phyloP scores from a whole-genome alignment of 805 yeast species.

The Nakazawaea pomicola region DNA sequence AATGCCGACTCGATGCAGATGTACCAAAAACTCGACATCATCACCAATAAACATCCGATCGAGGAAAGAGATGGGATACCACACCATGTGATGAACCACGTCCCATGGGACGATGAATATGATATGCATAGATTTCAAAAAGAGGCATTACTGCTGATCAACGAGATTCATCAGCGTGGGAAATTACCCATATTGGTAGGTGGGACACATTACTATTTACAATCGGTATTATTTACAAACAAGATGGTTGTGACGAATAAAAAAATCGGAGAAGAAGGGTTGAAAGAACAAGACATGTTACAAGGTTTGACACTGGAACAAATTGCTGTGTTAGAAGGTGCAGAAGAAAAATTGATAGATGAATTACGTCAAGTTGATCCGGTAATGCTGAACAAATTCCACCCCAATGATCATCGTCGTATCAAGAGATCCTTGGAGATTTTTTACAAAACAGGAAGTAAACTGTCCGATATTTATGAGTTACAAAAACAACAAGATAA shows the following conservation, averaged over 20 bases:
- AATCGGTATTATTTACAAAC: conserved; percentile 67
- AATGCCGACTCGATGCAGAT: conserved; percentile 98
- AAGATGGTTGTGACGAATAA: conserved; percentile 45
- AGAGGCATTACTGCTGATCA: conserved; percentile 63
- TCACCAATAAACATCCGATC: conserved; percentile 90
- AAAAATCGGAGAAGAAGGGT: conserved; percentile 4
- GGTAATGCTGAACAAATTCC: conserved; percentile 69
- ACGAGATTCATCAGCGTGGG: conserved; percentile 58
- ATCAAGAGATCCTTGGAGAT: conserved; percentile 79
- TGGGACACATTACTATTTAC: conserved; percentile 93
- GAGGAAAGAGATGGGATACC: conserved; percentile 67
- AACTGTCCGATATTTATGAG: conserved; percentile 66
- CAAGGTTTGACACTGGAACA: conserved; percentile 23
- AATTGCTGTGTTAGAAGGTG: conserved; percentile 46
- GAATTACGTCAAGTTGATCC: conserved; percentile 60
- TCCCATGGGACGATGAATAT: conserved; percentile 76
- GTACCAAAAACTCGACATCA: conserved; percentile 64
- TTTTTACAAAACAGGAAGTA: conserved; percentile 56
- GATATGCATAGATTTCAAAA: conserved; percentile 70
- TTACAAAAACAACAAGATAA: conserved; percentile 45
- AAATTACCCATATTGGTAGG: conserved; percentile 89
- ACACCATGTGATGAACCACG: conserved; percentile 87
- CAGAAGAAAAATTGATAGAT: conserved; percentile 43
- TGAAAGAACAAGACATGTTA: neutral
- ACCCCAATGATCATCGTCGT: conserved; percentile 84